Evolutionary conservation across 495 filamentous ascomycete genomes (phyloP), one percentile per base, ranked within the genome.

Genomic region (Hyaloscypha finlandica): DNA sequence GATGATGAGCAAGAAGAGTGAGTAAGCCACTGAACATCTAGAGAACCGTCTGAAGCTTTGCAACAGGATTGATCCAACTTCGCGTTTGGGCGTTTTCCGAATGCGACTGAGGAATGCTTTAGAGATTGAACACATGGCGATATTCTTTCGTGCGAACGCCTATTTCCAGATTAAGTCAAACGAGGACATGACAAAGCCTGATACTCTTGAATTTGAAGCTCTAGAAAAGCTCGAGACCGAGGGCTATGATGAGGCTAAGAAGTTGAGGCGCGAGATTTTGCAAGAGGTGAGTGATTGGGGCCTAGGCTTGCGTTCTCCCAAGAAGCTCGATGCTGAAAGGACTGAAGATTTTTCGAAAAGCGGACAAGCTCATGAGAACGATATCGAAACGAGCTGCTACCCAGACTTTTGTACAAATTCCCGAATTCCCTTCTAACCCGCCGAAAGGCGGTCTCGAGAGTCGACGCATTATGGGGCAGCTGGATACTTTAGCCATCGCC

Each of bases 71-170:
- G 64, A 76, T 65, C 61, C 73, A 30, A 52, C 72, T 8, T 68
- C 81, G 73, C 53, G 73, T 22, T 71, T 91, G 30, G 81, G 84
- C 31, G 81, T 85, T n/a, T 83, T 85, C 54, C 85, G 87, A 35
- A 87, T 88, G 52, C 84, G 85, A 52, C 81, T 98, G 2, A 85
- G 92, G 20, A 76, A 77, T 45, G 86, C 92, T 22, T 81, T 97
- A 4, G 92, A 96, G 74, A 73, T 96, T 48, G 85, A 94, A 68
- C 94, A 97, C 71, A 86, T 88, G 65, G 92, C 89, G 51, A 81
- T 85, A 0, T 98, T 97, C 75, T 97, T 96, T 74, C 86, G 88
- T 20, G 92, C 87, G 32, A 97, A 93, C 68, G 89, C 85, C 1
- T 91, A 89, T 66, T 97, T 84, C 73, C 90, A 96, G 73, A 88